Evolutionary conservation across 164 flowering plant genomes (phyloP).

Genomic region (Stephania japonica): DNA sequence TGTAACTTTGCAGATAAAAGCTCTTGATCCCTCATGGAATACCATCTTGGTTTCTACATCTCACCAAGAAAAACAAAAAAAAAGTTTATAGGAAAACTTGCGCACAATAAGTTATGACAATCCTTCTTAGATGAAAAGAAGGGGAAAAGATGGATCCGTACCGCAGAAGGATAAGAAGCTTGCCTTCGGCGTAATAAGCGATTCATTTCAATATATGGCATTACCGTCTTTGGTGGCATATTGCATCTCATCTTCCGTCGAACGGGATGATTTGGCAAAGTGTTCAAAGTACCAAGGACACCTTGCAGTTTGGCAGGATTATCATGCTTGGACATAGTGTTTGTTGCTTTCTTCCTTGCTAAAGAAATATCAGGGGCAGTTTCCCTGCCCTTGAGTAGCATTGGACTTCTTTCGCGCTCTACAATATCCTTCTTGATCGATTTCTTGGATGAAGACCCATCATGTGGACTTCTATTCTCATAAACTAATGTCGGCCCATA

Average conservation of each 20-base stretch:
- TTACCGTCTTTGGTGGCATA: constrained; percentile 13
- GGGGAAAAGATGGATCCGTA: constrained; percentile 4
- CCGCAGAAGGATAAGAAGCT: constrained; percentile 14
- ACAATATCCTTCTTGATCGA: not conserved
- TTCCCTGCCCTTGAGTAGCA: not conserved
- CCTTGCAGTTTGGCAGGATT: not conserved
- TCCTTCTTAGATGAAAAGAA: constrained; percentile 1
- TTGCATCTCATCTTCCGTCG: constrained; percentile 1
- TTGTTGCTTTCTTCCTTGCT: not conserved
- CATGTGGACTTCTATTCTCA: constrained; percentile 20
- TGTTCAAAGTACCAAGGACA: not conserved
- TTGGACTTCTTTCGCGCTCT: not conserved
- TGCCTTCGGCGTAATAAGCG: constrained; percentile 10
- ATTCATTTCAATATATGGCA: constrained; percentile 19
- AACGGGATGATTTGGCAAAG: not conserved
- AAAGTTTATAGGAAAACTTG: not conserved
- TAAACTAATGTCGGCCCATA: not conserved
- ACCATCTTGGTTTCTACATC: constrained; percentile 17
- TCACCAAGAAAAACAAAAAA: not conserved
- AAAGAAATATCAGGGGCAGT: not conserved
- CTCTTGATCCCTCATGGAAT: constrained; percentile 12
- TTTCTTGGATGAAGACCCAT: constrained; percentile 13
- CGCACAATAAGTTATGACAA: not conserved
- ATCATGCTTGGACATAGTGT: constrained; percentile 1
- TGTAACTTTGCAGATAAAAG: constrained; percentile 13